phyloP scores from a whole-genome alignment of 2,329 filamentous ascomycete species.

The Claviceps fusiformis region DNA sequence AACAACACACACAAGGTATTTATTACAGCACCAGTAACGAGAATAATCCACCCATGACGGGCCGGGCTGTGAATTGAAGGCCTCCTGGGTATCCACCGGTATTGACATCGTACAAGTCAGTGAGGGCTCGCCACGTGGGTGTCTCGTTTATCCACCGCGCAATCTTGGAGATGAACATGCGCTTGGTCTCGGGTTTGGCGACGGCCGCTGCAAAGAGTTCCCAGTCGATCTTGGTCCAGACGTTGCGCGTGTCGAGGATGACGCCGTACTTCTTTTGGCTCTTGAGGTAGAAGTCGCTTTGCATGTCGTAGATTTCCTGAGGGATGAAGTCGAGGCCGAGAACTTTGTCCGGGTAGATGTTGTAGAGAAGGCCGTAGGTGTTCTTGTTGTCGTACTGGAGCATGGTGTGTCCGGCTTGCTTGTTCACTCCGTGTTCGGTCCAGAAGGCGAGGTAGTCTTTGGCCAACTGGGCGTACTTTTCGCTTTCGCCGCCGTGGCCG shows the following conservation, averaged over 20 bases:
- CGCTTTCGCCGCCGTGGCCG: conserved; percentile 40
- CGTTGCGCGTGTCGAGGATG: conserved; percentile 66
- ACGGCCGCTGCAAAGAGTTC: conserved; percentile 75
- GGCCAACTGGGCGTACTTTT: conserved; percentile 49
- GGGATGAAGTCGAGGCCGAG: conserved; percentile 68
- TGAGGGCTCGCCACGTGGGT: conserved; percentile 53
- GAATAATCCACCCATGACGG: conserved; percentile 71
- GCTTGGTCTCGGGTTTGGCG: conserved; percentile 43
- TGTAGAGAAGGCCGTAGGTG: conserved; percentile 53
- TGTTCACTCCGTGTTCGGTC: conserved; percentile 56
- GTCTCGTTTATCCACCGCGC: conserved; percentile 67
- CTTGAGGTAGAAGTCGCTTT: conserved; percentile 62
- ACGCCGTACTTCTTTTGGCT: conserved; percentile 66
- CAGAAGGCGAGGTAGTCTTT: conserved; percentile 59
- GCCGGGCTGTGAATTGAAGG: conserved; percentile 60
- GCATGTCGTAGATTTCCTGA: conserved; percentile 59
- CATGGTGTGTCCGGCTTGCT: conserved; percentile 57
- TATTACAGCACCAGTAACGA: conserved; percentile 52
- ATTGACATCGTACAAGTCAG: conserved; percentile 64
- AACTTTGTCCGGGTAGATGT: conserved; percentile 66
- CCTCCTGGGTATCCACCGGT: conserved; percentile 51
- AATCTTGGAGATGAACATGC: conserved; percentile 53
- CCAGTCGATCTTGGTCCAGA: conserved; percentile 81
- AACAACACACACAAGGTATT: background rate
- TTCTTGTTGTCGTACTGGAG: conserved; percentile 57